Conservation (phyloP, 169 alveolate species). For the Eimeria tenella region DNA sequence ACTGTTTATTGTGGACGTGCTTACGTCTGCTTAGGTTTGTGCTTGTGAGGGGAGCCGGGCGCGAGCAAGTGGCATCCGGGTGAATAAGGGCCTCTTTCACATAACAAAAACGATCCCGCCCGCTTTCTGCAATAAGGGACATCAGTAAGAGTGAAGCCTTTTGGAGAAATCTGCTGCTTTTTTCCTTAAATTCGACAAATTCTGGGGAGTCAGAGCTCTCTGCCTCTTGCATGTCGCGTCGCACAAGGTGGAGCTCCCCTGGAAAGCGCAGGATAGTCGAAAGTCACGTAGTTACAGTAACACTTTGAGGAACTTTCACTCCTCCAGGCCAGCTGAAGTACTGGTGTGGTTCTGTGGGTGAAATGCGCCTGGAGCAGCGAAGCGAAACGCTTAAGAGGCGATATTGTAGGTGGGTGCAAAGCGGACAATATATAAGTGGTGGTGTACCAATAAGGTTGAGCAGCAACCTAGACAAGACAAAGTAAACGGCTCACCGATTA, state of each 20-base stretch:
- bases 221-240: constrained; percentile 61
- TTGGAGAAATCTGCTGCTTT: constrained; percentile 59
- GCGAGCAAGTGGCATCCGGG: constrained; percentile 76
- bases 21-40: neutral
- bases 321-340: neutral
- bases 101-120: constrained; percentile 75
- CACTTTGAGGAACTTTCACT: neutral
- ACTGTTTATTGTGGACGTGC: neutral
- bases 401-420: too few species aligned
- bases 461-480: neutral
- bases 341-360: neutral
- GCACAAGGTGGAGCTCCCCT: constrained; percentile 68
- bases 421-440: too few species aligned
- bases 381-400: too few species aligned
- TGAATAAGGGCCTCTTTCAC: constrained; percentile 73
- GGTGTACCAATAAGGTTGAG: neutral
- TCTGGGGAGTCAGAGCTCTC: constrained; percentile 58
- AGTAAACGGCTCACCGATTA: constrained; percentile 24
- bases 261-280: neutral
- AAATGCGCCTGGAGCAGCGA: neutral
- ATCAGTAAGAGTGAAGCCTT: constrained; percentile 24
- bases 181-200: constrained; percentile 53
- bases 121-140: constrained; percentile 73
- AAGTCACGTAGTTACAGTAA: too few species aligned
- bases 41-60: constrained; percentile 52